Evolutionary conservation across 2,329 filamentous ascomycete genomes (phyloP).

Genomic region (Leptodontidium sp.): DNA sequence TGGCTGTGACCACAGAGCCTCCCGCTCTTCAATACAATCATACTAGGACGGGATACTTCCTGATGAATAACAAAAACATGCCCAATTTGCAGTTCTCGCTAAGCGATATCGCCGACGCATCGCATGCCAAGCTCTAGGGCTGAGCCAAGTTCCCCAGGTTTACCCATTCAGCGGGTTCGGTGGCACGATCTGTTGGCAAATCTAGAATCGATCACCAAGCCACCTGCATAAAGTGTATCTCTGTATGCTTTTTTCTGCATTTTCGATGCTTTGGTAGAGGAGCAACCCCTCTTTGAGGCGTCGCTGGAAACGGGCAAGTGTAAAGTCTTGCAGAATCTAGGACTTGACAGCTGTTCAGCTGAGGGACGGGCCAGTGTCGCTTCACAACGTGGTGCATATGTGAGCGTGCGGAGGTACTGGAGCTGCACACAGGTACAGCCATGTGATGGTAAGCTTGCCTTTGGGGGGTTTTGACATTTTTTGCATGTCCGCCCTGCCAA

Average conservation of each 20-base stretch:
- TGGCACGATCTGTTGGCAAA: background rate
- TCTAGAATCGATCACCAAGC: slow-evolving; percentile 7
- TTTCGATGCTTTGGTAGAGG: background rate
- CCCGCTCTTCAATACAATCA: background rate
- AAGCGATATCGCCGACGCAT: slow-evolving; percentile 12
- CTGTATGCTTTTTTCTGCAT: background rate
- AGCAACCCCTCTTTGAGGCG: slow-evolving; percentile 22
- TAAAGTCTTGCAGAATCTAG: no score
- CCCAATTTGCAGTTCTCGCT: background rate
- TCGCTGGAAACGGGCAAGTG: background rate
- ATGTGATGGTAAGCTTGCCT: background rate
- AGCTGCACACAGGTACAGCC: background rate
- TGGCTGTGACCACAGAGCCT: background rate
- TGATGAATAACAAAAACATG: background rate
- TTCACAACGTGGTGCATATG: background rate
- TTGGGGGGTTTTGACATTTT: background rate
- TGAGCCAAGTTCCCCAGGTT: slow-evolving; percentile 13
- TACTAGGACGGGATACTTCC: background rate
- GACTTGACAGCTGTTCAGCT: slow-evolving; percentile 13
- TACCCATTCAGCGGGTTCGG: slow-evolving; percentile 15
- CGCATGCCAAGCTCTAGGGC: slow-evolving; percentile 12
- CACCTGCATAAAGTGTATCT: slow-evolving; percentile 3
- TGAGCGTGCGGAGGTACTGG: background rate
- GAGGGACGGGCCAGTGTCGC: background rate
- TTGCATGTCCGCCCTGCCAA: background rate